A percentile compares a stretch with the other conserved stretches of the same genome.
Evolutionary conservation across 805 yeast species (phyloP).

Genomic region (Candida palmyrensis): DNA sequence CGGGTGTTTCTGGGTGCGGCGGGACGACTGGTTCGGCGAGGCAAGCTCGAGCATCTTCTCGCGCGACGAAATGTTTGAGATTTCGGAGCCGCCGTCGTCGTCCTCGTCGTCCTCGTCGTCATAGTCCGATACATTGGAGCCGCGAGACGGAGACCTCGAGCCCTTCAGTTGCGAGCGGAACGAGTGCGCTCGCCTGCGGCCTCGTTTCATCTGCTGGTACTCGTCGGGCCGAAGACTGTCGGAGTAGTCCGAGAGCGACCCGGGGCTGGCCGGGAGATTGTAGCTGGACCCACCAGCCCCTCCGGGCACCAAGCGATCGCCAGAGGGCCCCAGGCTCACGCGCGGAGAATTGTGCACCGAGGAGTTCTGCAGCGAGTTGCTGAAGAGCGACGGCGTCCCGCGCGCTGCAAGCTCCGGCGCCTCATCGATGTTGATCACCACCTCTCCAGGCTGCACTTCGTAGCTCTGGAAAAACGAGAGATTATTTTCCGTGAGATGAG

Average conservation of each 20-base stretch:
- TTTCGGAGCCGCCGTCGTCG: conserved; percentile 17
- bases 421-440: conserved; percentile 16
- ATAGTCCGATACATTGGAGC: conserved; percentile 15
- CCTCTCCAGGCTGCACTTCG: conserved; percentile 7
- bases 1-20: conserved; percentile 65
- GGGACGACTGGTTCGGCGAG: conserved; percentile 47
- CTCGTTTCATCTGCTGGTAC: conserved; percentile 35
- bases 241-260: conserved; percentile 11
- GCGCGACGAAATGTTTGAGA: conserved; percentile 26
- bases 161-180: conserved; percentile 19
- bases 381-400: conserved; percentile 53
- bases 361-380: conserved; percentile 41
- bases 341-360: conserved; percentile 26
- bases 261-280: conserved; percentile 11
- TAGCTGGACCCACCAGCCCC: conserved; percentile 5
- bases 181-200: conserved; percentile 32
- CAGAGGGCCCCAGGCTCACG: not conserved
- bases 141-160: conserved; percentile 19
- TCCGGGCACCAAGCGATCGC: not conserved
- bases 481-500: conserved; percentile 3
- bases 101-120: conserved; percentile 23
- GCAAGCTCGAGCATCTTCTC: conserved; percentile 67
- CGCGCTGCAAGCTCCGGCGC: conserved; percentile 35
- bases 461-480: not conserved
- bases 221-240: conserved; percentile 30